Evolutionary conservation across 192 early-diverging fungal species (phyloP), one percentile per base, ranked within the genome.

Genomic region (Paraglomus occultum): DNA sequence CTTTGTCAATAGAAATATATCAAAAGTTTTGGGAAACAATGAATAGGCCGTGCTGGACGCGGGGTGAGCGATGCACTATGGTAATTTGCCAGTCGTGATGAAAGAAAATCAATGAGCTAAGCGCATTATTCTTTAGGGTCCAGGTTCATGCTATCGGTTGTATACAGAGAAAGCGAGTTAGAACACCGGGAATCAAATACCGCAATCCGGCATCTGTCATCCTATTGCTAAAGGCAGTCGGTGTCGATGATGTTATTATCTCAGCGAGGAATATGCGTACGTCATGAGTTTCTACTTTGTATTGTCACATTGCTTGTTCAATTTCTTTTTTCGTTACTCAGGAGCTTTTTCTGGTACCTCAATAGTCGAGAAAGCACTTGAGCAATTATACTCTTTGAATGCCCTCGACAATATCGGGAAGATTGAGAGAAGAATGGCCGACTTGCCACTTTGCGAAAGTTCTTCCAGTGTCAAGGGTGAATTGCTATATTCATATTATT

Each of bases 41-140:
- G 97, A 43, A 81, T 88, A 22, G 97, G 97, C 45, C 85, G 97
- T 66, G 97, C 97, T n/a, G 97, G 97, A 49, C 88, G 97, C 78
- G 95, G 97, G 84, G 85, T 83, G 74, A 71, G 14, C 11, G 42
- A 4, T 51, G 38, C 51, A n/a, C 8, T 58, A 46, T 71, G 22
- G 12, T 39, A 51, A n/a, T 64, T 15, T 48, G 4, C 45, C 3
- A 38, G 20, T 15, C 12, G 11, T 57, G 1, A 20, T 4, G 44
- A 40, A 44, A 47, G n/a, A 51, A 60, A 43, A 69, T 43, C 55
- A 46, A 54, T 47, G 17, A 11, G 22, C 38, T 49, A 45, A 11
- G 22, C 23, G 71, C 52, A 55, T 48, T 62, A 59, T 47, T 17
- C 4, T 43, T 45, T 71, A 88, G 80, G 91, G 91, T 1, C 80